Conservation (phyloP, 768 basidiomycete species). For the Clitopilus hobsonii region DNA sequence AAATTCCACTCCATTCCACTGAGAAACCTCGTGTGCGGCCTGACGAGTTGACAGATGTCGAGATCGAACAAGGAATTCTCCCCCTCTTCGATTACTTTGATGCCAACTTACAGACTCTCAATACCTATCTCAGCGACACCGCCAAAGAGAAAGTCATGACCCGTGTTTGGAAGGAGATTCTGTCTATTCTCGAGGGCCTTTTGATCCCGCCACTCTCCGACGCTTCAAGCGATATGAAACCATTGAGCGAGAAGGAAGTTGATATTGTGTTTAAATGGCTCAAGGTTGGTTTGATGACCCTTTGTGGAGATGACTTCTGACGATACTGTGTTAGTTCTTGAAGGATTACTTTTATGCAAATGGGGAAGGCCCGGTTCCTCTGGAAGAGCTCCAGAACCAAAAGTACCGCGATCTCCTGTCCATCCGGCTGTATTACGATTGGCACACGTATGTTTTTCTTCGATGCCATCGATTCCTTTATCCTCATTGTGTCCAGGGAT, state of each 20-base stretch:
- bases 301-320: constrained; percentile 2
- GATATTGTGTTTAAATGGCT: constrained; percentile 99
- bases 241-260: constrained; percentile 91
- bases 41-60: constrained; percentile 84
- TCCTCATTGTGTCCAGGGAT: constrained; percentile 42
- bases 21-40: constrained; percentile 79
- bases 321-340: constrained; percentile 58
- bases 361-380: constrained; percentile 86
- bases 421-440: constrained; percentile 93
- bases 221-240: constrained; percentile 82
- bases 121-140: constrained; percentile 77
- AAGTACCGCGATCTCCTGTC: constrained; percentile 91
- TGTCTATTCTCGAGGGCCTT: constrained; percentile 79
- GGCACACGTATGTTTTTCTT: constrained; percentile 66
- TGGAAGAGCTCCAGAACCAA: constrained; percentile 86
- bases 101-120: constrained; percentile 85
- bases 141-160: constrained; percentile 92
- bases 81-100: constrained; percentile 97
- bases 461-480: background rate
- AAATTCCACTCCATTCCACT: constrained; percentile 65
- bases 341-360: constrained; percentile 93
- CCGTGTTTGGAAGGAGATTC: constrained; percentile 93
- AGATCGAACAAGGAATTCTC: constrained; percentile 89
- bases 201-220: constrained; percentile 91
- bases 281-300: constrained; percentile 47